Evolutionary conservation across 2,329 filamentous ascomycete species (phyloP), one percentile per base, ranked within the genome.

Genomic region (Diaporthe helianthi): DNA sequence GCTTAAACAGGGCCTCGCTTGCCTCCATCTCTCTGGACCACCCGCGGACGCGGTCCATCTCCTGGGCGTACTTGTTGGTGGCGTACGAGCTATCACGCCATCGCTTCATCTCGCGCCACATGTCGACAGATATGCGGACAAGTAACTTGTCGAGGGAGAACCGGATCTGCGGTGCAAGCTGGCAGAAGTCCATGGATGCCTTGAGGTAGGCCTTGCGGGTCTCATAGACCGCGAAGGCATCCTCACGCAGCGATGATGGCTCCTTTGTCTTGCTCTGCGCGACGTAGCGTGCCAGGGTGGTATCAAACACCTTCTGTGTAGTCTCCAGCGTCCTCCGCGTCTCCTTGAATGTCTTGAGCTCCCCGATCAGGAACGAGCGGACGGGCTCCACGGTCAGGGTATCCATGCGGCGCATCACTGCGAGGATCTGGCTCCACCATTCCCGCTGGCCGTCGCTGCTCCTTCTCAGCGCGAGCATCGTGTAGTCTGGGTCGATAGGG

Each of bases 1-100:
- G 85, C 77, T 90, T 92, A 79, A 98, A 97, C 4, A 90, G 84
- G 51, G 88, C 86, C 79, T 98, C 96, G n/a, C 92, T 91, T 61
- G 89, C 86, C 80, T 98, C 95, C 92, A 99, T 95, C 78, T 98
- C 94, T 76, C 91, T 93, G 69, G 93, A 91, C 96, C 96, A 99
- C 38, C 94, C 94, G 71, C 92, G 90, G 67, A 99, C 90, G 24
- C 96, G 89, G 73, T 98, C 94, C 86, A 99, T 94, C 78, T 98
- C 96, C 33, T 86, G 82, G 17, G 86, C 88, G 85, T 89, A 93
- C 73, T 89, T 89, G 4, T 85, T 84, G 63, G 94, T 90, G 36
- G 84, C 85, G 22, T 84, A 83, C 22, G 89, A 87, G 3, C 87
- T 84, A 66, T 95, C 93, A 64, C 92, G 85, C 1, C 91, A 87